Evolutionary conservation across 352 stramenopile species (phyloP).

Genomic region (Bremia lactucae): DNA sequence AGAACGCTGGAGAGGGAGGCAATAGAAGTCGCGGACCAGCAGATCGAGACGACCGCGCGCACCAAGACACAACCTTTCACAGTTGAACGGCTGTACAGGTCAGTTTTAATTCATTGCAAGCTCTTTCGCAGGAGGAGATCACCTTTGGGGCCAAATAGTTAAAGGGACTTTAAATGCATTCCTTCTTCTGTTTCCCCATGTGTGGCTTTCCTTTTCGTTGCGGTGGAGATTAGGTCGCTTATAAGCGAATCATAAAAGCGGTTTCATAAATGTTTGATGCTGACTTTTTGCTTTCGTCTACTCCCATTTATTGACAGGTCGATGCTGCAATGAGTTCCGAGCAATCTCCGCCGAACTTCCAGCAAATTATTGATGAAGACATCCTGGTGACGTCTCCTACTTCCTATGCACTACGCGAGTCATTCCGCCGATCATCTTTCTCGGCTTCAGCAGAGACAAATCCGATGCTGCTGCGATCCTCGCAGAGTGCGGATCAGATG

Average conservation of each 20-base stretch:
- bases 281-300: too few species aligned
- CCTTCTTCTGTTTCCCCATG: background rate
- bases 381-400: slow-evolving; percentile 78
- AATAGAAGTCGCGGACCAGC: slow-evolving; percentile 23
- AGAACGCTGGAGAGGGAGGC: slow-evolving; percentile 15
- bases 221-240: slow-evolving; percentile 18
- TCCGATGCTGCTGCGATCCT: slow-evolving; percentile 14
- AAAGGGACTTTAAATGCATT: background rate
- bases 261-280: too few species aligned
- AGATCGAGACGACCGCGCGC: slow-evolving; percentile 16
- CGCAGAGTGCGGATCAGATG: slow-evolving; percentile 13
- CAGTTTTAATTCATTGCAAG: slow-evolving; percentile 4
- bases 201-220: slow-evolving; percentile 5
- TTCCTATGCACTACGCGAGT: slow-evolving; percentile 68
- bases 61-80: slow-evolving; percentile 14
- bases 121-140: background rate
- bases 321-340: slow-evolving; percentile 38
- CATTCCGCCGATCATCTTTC: slow-evolving; percentile 65
- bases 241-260: slow-evolving; percentile 5
- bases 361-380: slow-evolving; percentile 41
- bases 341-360: slow-evolving; percentile 18
- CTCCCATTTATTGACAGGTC: too few species aligned
- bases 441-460: slow-evolving; percentile 33
- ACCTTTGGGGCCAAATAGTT: slow-evolving; percentile 3
- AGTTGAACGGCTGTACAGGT: too few species aligned